A percentile compares a stretch with the other conserved stretches of the same genome.
Evolutionary conservation across 2,329 filamentous ascomycete genomes (phyloP).

Genomic region (Claviceps humidiphila): DNA sequence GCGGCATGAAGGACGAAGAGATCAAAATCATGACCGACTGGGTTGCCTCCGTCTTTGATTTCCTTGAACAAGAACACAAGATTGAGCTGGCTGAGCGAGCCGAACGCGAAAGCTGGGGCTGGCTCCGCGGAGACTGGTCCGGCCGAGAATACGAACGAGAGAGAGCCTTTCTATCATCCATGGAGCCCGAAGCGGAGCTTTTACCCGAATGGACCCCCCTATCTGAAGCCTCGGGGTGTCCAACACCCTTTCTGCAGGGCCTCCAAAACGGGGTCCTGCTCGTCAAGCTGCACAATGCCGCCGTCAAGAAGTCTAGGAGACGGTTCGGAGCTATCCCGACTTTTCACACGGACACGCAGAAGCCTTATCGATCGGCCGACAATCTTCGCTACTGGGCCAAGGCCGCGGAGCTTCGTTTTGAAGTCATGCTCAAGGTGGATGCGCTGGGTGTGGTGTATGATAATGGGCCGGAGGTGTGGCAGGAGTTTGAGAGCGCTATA

Average conservation of each 20-base stretch:
- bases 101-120: slow-evolving; percentile 64
- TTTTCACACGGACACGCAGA: slow-evolving; percentile 84
- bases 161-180: slow-evolving; percentile 65
- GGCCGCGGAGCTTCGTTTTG: slow-evolving; percentile 87
- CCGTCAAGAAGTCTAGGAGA: slow-evolving; percentile 70
- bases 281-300: slow-evolving; percentile 78
- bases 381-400: slow-evolving; percentile 95
- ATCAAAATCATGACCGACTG: slow-evolving; percentile 61
- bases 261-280: slow-evolving; percentile 71
- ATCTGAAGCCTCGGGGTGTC: slow-evolving; percentile 28
- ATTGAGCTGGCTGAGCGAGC: slow-evolving; percentile 60
- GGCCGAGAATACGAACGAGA: slow-evolving; percentile 66
- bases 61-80: slow-evolving; percentile 64
- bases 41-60: slow-evolving; percentile 64
- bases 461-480: slow-evolving; percentile 56
- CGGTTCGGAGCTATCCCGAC: slow-evolving; percentile 81
- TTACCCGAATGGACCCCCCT: slow-evolving; percentile 56
- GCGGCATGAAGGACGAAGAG: slow-evolving; percentile 70
- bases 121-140: slow-evolving; percentile 68
- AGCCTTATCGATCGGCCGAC: slow-evolving; percentile 86
- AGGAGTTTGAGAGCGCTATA: slow-evolving; percentile 69
- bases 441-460: slow-evolving; percentile 78
- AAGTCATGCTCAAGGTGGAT: slow-evolving; percentile 70
- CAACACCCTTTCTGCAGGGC: slow-evolving; percentile 59
- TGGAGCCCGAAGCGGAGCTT: slow-evolving; percentile 45